phyloP scores from a whole-genome alignment of 371 early-diverging fungal genomes.

The Choanephora cucurbitarum region DNA sequence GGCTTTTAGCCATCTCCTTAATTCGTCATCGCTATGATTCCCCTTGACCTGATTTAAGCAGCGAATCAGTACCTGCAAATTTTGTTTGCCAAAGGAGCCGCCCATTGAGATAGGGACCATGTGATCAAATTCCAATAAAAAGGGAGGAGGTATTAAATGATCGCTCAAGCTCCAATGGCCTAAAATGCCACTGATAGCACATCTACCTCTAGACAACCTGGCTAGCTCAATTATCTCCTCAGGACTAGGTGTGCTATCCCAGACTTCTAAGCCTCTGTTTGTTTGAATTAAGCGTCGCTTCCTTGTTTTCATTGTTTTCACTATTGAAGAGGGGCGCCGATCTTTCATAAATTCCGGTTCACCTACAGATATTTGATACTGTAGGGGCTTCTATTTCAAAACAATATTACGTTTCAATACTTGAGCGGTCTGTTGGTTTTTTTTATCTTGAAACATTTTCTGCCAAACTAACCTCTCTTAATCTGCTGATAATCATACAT shows the following conservation, averaged over 20 bases:
- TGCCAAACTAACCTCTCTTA: too few species aligned
- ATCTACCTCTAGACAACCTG: not conserved
- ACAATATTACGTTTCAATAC: too few species aligned
- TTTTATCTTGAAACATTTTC: too few species aligned
- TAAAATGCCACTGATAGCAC: slow-evolving; percentile 2
- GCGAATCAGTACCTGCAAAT: slow-evolving; percentile 1
- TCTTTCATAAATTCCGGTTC: too few species aligned
- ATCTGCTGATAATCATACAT: too few species aligned
- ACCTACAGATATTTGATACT: too few species aligned
- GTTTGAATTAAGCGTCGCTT: too few species aligned
- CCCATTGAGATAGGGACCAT: slow-evolving; percentile 6
- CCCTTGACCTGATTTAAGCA: slow-evolving; percentile 9
- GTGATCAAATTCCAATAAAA: slow-evolving; percentile 12
- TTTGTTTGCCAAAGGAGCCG: not conserved
- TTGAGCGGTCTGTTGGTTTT: too few species aligned
- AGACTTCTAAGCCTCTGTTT: too few species aligned
- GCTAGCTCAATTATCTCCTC: not conserved
- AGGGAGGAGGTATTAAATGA: not conserved
- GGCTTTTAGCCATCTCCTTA: slow-evolving; percentile 4
- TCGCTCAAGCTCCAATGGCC: slow-evolving; percentile 1
- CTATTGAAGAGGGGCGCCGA: too few species aligned
- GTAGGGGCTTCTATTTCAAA: too few species aligned
- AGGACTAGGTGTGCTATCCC: not conserved
- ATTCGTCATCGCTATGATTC: not conserved
- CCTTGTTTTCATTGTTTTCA: too few species aligned